phyloP scores from a whole-genome alignment of 345 rosid genomes.

The Moricandia arvensis region DNA sequence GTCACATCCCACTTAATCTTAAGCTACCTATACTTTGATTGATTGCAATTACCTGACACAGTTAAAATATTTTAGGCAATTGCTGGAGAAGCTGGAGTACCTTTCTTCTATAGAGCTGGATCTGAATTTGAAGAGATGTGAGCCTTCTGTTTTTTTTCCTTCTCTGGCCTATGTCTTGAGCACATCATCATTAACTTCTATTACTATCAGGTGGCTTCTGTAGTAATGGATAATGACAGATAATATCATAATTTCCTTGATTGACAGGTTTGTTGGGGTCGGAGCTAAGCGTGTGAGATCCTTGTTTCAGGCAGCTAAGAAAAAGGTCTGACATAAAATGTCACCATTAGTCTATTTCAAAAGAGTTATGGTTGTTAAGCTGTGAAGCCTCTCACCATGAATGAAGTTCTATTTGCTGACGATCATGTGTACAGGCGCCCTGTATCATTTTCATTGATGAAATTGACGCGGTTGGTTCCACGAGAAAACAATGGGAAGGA shows the following conservation, averaged over 20 bases:
- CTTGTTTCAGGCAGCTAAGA: constrained; percentile 94
- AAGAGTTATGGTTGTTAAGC: constrained; percentile 4
- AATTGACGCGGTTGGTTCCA: constrained; percentile 97
- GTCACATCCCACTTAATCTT: not conserved
- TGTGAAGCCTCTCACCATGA: not conserved
- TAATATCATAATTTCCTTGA: constrained; percentile 21
- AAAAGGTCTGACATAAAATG: constrained; percentile 53
- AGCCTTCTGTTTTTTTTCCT: constrained; percentile 33
- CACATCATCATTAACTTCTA: not conserved
- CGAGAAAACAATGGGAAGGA: constrained; percentile 98
- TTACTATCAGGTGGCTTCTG: not conserved
- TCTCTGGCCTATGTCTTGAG: constrained; percentile 1
- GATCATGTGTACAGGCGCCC: constrained; percentile 65
- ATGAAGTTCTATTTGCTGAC: constrained; percentile 10
- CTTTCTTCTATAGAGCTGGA: constrained; percentile 97
- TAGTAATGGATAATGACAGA: not conserved
- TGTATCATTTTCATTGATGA: constrained; percentile 98
- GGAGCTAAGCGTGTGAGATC: constrained; percentile 98
- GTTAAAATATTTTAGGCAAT: constrained; percentile 62
- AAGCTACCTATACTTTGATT: not conserved
- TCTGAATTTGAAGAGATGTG: constrained; percentile 99
- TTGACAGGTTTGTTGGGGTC: constrained; percentile 95
- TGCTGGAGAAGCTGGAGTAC: constrained; percentile 99
- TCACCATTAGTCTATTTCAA: not conserved
- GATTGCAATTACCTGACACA: constrained; percentile 10